Conservation (phyloP, 441 rosid genomes). For the Adansonia gregorii region DNA sequence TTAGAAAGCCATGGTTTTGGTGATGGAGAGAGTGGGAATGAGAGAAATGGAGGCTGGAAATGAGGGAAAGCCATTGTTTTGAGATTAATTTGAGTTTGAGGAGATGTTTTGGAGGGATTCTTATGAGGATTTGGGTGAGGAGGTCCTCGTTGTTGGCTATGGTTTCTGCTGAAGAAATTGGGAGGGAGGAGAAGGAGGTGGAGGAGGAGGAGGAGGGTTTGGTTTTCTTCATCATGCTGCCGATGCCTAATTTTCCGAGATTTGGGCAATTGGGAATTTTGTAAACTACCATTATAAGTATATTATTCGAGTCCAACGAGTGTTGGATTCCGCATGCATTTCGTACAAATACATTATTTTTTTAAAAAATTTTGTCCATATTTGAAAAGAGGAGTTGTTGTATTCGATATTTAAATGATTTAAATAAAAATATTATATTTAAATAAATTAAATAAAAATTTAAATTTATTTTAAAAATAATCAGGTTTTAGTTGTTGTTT, state of each 20-base stretch:
- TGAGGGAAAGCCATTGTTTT: constrained; percentile 25
- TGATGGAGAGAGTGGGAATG: constrained; percentile 14
- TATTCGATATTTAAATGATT: too few relatives aligned
- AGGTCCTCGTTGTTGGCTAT: constrained; percentile 22
- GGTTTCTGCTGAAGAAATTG: constrained; percentile 15
- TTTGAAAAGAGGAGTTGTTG: too few relatives aligned
- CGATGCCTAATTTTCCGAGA: not conserved
- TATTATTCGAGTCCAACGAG: not conserved
- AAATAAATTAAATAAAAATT: too few relatives aligned
- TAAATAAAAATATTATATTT: too few relatives aligned
- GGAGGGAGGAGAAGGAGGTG: not conserved
- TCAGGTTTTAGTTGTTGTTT: too few relatives aligned
- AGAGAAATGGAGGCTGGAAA: constrained; percentile 22
- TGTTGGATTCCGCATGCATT: too few relatives aligned
- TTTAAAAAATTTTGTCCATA: too few relatives aligned
- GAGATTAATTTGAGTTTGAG: constrained; percentile 10
- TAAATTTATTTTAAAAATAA: too few relatives aligned
- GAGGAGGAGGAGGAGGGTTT: not conserved
- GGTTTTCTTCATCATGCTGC: constrained; percentile 21
- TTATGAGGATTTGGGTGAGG: constrained; percentile 20
- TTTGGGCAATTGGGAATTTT: not conserved
- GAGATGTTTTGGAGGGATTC: constrained; percentile 18
- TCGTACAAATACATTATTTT: too few relatives aligned
- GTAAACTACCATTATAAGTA: too few relatives aligned
- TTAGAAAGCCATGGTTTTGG: constrained; percentile 13